Evolutionary conservation across 2,329 filamentous ascomycete genomes (phyloP).

Genomic region (Cryphonectria carpinicola): DNA sequence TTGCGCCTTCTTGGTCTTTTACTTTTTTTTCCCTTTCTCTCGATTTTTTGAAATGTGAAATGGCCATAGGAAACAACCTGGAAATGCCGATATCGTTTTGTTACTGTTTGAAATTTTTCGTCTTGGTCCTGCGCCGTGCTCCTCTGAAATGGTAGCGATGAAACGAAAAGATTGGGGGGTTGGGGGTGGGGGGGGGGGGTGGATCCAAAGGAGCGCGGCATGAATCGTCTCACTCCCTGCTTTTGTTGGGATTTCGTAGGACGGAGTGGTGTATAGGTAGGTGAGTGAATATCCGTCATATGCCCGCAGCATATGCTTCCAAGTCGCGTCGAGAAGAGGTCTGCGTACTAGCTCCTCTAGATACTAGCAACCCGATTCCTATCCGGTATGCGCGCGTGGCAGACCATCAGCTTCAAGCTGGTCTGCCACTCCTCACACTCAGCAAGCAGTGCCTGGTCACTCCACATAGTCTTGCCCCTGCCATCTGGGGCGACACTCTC

Average conservation of each 20-base stretch:
- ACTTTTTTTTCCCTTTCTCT: not conserved
- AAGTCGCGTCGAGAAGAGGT: not conserved
- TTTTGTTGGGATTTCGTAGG: not conserved
- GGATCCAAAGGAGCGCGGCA: not conserved
- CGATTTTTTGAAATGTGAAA: constrained; percentile 1
- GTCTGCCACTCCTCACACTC: constrained; percentile 89
- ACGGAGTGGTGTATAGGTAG: too few relatives aligned
- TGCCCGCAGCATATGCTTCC: not conserved
- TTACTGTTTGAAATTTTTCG: constrained; percentile 5
- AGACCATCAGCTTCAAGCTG: constrained; percentile 88
- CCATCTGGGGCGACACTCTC: constrained; percentile 66
- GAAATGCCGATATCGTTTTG: constrained; percentile 1
- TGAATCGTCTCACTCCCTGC: not conserved
- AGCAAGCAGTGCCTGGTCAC: constrained; percentile 70
- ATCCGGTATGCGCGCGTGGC: constrained; percentile 82
- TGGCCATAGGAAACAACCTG: not conserved
- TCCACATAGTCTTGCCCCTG: constrained; percentile 71
- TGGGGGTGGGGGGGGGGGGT: not conserved
- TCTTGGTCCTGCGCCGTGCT: constrained; percentile 13
- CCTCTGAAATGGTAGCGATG: not conserved
- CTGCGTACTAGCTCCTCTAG: constrained; percentile 34
- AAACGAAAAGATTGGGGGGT: not conserved
- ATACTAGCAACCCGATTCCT: constrained; percentile 52
- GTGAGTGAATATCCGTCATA: not conserved
- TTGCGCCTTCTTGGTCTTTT: constrained; percentile 26